phyloP scores from a whole-genome alignment of 129 eudicot species.

The Deinandra increscens region DNA sequence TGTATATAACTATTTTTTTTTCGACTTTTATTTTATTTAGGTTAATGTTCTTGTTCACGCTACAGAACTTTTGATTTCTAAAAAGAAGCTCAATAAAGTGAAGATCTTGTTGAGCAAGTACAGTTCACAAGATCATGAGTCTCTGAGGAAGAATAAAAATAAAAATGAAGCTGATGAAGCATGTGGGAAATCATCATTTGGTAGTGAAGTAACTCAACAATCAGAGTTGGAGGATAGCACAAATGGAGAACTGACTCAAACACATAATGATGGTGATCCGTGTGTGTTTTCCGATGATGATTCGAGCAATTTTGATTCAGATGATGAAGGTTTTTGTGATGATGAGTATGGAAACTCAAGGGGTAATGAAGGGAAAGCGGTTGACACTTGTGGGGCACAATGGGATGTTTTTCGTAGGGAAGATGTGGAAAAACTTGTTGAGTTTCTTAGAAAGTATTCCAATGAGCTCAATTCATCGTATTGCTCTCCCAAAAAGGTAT shows the following conservation, averaged over 20 bases:
- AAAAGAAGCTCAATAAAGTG: conserved; percentile 51
- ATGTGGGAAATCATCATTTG: conserved; percentile 52
- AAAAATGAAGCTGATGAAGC: conserved; percentile 27
- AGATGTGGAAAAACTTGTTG: conserved; percentile 77
- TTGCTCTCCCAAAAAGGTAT: conserved; percentile 54
- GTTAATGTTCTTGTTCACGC: conserved; percentile 85
- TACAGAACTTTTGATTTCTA: conserved; percentile 55
- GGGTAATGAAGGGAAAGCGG: conserved; percentile 33
- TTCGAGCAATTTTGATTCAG: conserved; percentile 52
- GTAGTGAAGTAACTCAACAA: conserved; percentile 61
- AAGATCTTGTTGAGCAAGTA: conserved; percentile 50
- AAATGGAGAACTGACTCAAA: conserved; percentile 35
- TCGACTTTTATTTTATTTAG: conserved; percentile 39
- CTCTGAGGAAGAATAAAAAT: conserved; percentile 24
- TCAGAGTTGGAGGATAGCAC: conserved; percentile 46
- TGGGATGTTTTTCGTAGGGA: conserved; percentile 91
- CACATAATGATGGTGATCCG: conserved; percentile 40
- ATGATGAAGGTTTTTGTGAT: conserved; percentile 41
- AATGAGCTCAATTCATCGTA: conserved; percentile 44
- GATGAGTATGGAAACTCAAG: conserved; percentile 48
- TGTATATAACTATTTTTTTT: not conserved
- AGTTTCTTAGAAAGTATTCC: conserved; percentile 66
- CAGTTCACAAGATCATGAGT: conserved; percentile 40
- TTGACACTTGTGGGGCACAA: conserved; percentile 59
- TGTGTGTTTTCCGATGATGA: conserved; percentile 43